Evolutionary conservation across 345 rosid species (phyloP).

Genomic region (Syzygium aromaticum): DNA sequence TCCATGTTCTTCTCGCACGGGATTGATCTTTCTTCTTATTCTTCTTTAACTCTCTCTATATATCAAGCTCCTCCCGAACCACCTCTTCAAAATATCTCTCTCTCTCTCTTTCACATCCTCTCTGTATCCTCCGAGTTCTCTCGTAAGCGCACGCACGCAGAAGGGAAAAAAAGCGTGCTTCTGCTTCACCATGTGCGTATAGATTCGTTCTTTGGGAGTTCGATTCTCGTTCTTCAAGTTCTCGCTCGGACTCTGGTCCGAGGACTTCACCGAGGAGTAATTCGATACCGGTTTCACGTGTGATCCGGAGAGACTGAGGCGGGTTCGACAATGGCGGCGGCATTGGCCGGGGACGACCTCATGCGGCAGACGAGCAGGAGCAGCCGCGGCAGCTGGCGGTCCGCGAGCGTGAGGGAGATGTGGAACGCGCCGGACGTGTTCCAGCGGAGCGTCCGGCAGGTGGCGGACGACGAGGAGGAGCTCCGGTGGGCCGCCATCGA

Average conservation of each 20-base stretch:
- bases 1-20: background rate
- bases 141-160: background rate
- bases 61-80: background rate
- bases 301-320: background rate
- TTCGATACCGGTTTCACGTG: background rate
- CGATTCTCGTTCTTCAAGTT: background rate
- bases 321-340: background rate
- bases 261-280: background rate
- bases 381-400: constrained; percentile 9
- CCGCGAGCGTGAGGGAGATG: constrained; percentile 3
- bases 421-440: constrained; percentile 15
- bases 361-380: constrained; percentile 7
- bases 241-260: background rate
- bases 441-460: background rate
- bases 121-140: background rate
- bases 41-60: background rate
- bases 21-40: background rate
- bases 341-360: constrained; percentile 10
- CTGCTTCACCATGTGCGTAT: background rate
- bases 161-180: background rate
- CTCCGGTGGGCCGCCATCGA: constrained; percentile 19
- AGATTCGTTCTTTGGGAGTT: background rate
- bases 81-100: background rate
- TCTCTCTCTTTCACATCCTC: background rate
- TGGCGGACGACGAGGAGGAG: constrained; percentile 19